Conservation (phyloP, 768 basidiomycete species). For the Bullera alba region DNA sequence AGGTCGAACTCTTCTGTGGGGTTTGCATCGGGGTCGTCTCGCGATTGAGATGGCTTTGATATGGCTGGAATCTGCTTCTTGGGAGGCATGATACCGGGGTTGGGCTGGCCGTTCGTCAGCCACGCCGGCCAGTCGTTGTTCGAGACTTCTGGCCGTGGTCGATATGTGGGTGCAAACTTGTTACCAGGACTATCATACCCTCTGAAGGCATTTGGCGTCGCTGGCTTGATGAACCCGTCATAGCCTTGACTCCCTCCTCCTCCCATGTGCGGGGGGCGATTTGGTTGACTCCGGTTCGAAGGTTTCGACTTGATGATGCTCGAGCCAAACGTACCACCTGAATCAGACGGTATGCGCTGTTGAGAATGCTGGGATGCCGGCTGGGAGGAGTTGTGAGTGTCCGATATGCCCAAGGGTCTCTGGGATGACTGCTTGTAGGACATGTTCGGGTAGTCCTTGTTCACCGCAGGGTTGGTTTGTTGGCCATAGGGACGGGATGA, state of each 20-base stretch:
- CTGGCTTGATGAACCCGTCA: constrained; percentile 30
- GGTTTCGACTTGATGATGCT: too few relatives aligned
- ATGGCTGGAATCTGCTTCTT: not conserved
- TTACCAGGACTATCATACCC: not conserved
- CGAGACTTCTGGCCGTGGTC: not conserved
- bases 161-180: not conserved
- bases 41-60: not conserved
- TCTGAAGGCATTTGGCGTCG: constrained; percentile 25
- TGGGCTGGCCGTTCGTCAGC: constrained; percentile 12
- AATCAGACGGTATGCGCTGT: too few relatives aligned
- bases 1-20: constrained; percentile 31
- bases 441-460: too few relatives aligned
- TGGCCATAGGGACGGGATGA: too few relatives aligned
- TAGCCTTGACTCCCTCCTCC: too few relatives aligned
- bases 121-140: constrained; percentile 18
- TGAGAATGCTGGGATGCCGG: too few relatives aligned
- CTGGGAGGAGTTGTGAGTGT: too few relatives aligned
- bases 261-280: not conserved
- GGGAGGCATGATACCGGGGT: constrained; percentile 1
- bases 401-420: too few relatives aligned
- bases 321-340: too few relatives aligned
- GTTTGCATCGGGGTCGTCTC: constrained; percentile 7
- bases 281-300: too few relatives aligned
- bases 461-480: too few relatives aligned
- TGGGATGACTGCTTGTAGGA: too few relatives aligned